Evolutionary conservation across 768 basidiomycete genomes (phyloP).

Genomic region (Amanita muscaria): DNA sequence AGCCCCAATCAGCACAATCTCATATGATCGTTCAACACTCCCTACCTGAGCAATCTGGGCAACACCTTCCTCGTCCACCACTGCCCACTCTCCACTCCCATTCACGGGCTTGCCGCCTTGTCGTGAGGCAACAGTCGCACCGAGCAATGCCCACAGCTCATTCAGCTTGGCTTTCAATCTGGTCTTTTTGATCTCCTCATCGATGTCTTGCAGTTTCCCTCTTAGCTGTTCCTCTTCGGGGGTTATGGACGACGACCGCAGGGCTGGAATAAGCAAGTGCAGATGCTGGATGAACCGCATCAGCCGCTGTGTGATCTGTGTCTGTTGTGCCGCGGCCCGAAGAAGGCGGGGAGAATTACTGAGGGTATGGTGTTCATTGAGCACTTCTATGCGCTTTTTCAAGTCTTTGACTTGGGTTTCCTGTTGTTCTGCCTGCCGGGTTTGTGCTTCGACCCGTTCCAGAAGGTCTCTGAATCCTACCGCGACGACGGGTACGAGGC

Average conservation of each 20-base stretch:
- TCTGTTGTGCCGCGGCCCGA: constrained; percentile 53
- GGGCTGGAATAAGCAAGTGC: constrained; percentile 68
- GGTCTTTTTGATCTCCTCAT: constrained; percentile 59
- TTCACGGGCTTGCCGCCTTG: constrained; percentile 38
- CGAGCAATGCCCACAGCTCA: constrained; percentile 80
- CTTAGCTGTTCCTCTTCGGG: constrained; percentile 76
- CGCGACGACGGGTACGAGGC: constrained; percentile 73
- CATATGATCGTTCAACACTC: constrained; percentile 7
- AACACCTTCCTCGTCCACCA: constrained; percentile 83
- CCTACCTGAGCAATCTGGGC: constrained; percentile 65
- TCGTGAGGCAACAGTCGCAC: constrained; percentile 56
- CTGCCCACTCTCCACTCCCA: constrained; percentile 54
- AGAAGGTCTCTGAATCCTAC: constrained; percentile 78
- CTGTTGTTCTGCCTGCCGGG: constrained; percentile 54
- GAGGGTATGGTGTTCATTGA: constrained; percentile 55
- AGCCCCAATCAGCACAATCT: constrained; percentile 7
- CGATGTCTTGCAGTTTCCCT: constrained; percentile 61
- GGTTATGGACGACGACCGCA: constrained; percentile 66
- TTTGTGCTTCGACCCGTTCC: constrained; percentile 69
- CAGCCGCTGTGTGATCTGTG: constrained; percentile 63
- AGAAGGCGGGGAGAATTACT: constrained; percentile 61
- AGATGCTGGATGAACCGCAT: constrained; percentile 64
- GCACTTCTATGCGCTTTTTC: constrained; percentile 48
- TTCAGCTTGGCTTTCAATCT: constrained; percentile 66
- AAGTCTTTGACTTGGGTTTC: constrained; percentile 67